Evolutionary conservation across 2,329 filamentous ascomycete genomes (phyloP), one percentile per base, ranked within the genome.

Genomic region (Penicillium occitanis): DNA sequence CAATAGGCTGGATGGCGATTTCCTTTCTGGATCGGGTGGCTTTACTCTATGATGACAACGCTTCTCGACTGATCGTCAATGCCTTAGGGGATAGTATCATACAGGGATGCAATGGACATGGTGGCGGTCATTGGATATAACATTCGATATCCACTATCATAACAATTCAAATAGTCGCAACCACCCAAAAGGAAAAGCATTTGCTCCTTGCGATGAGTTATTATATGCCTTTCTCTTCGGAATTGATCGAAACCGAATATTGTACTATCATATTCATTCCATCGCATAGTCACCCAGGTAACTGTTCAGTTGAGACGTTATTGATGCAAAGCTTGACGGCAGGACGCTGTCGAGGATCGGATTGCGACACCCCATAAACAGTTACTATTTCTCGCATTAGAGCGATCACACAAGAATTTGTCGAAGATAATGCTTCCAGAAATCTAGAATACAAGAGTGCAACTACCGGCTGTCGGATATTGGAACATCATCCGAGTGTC

Each of bases 151-250:
- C 50, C 35, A 25, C n/a, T 11, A 44, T 25, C 37, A 30, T 55
- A 44, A 19, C 35, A n/a, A 51, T 63, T 63, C 48, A 63, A 62
- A 44, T 55, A 44, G 61, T 55, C 35, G 5, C 61, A 44, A n/a
- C 8, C 22, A 55, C 51, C 30, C 11, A 51, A 25, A 55, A 30
- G 28, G 28, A 5, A 14, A 63, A 13, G 8, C 28, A 22, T 55
- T 44, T 55, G 22, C 61, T 63, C 48, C 61, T 63, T 63, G 61
- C 35, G 37, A 63, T 63, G 35, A 33, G 11, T 28, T 19, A 50
- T 40, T 40, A 22, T 40, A 40, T 40, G 10, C 53, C 11, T 37
- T 19, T 37, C 28, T 6, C 5, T 40, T 57, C 22, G 33, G 40
- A 2, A 22, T 19, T 7, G 46, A 22, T 42, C 48, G n/a, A 22